Base-by-base conservation (phyloP, 345 rosid species). In the Theobroma cacao region DNA sequence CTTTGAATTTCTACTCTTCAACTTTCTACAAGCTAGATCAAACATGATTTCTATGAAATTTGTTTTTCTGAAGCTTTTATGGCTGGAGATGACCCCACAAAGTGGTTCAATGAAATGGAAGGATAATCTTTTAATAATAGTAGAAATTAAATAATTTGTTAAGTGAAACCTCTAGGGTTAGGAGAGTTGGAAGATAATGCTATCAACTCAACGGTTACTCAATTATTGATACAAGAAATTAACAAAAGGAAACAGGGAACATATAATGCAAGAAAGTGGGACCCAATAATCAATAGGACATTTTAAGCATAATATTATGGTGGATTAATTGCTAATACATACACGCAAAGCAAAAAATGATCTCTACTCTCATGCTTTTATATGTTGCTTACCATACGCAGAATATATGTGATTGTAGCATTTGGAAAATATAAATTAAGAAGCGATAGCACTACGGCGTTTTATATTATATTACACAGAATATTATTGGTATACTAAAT, bases 171-270 rank as follows among this genome's bases (percentile, higher is more conserved):
- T 40, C 10, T 68, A 55, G 65, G 63, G 17, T 22, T 34, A 34
- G 48, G 66, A 22, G 20, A 58, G 56, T 59, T 72, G 17, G 40
- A 56, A 30, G 56, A 76, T 52, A 43, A 69, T 45, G 80, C 48
- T 31, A 76, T 59, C 70, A 33, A 67, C 64, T 61, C 36, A 68
- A 64, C n/a, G n/a, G n/a, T 68, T 59, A 60, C 78, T 82, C 87
- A 74, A 84, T 84, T 74, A 82, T 84, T 82, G 83, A 56, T 38
- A 5, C 66, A 61, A 38, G 63, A 75, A 75, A 47, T 75, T 62
- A 84, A 69, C 47, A 41, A 56, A 64, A 28, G n/a, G 78, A 43
- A 80, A 61, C 4, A 20, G 79, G 72, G 78, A 75, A 50, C 31
- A 63, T 4, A 56, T 76, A 81, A 74, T 76, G 59, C 65, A 72